Conservation (phyloP, 2,329 filamentous ascomycete species). For the Stagonosporopsis vannaccii region DNA sequence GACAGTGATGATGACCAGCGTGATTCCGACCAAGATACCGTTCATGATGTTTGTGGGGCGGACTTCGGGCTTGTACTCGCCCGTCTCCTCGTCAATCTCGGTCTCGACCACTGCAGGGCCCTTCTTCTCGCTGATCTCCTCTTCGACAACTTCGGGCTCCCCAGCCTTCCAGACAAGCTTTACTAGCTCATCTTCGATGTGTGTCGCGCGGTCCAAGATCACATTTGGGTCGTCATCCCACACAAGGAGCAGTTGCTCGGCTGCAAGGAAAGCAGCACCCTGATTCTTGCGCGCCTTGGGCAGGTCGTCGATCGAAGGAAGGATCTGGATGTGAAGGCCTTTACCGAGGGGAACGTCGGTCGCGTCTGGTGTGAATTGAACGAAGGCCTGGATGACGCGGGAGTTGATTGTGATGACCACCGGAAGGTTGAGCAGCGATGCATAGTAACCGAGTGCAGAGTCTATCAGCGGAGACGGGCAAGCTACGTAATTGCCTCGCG, state of each 20-base stretch:
- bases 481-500: constrained; percentile 74
- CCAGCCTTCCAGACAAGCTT: constrained; percentile 75
- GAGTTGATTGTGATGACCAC: constrained; percentile 84
- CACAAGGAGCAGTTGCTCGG: constrained; percentile 73
- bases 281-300: constrained; percentile 76
- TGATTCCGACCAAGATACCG: constrained; percentile 71
- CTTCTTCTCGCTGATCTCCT: constrained; percentile 59
- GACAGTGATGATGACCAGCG: constrained; percentile 69
- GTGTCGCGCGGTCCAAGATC: constrained; percentile 70
- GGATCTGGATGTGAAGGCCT: constrained; percentile 77
- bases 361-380: constrained; percentile 75
- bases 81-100: constrained; percentile 76
- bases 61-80: constrained; percentile 68
- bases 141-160: constrained; percentile 61
- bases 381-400: constrained; percentile 77
- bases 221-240: constrained; percentile 82
- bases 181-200: constrained; percentile 79
- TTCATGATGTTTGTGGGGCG: constrained; percentile 75
- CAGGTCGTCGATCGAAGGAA: constrained; percentile 75
- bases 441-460: constrained; percentile 70
- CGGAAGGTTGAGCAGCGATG: constrained; percentile 74
- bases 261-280: constrained; percentile 78
- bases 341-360: constrained; percentile 79
- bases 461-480: constrained; percentile 71
- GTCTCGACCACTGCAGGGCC: constrained; percentile 56